A percentile compares a stretch with the other conserved stretches of the same genome.
Conservation (phyloP, 495 filamentous ascomycete species). For the Lasiosphaeriaceae sp. region DNA sequence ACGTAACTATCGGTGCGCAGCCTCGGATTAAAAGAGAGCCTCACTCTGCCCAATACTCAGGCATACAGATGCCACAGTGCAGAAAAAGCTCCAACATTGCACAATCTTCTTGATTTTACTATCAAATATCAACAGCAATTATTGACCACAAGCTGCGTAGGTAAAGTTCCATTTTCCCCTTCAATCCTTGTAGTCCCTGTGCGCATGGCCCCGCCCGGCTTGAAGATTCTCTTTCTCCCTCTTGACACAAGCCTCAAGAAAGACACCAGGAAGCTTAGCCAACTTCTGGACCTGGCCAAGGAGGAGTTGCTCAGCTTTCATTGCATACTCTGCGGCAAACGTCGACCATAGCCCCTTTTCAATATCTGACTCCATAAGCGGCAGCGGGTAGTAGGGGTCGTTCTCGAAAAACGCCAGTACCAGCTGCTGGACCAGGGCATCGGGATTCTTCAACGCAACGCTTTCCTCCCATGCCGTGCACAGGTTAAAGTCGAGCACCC, state of each 20-base stretch:
- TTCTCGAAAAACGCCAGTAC: slow-evolving; percentile 17
- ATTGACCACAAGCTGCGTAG: too few relatives aligned
- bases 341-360: slow-evolving; percentile 5
- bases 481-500: slow-evolving; percentile 17
- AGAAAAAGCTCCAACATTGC: too few relatives aligned
- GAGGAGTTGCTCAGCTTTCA: slow-evolving; percentile 1
- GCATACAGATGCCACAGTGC: too few relatives aligned
- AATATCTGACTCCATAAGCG: slow-evolving; percentile 2
- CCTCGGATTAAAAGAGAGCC: too few relatives aligned
- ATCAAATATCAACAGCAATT: too few relatives aligned
- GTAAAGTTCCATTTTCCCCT: not conserved
- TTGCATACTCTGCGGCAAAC: slow-evolving; percentile 7
- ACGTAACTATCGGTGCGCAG: too few relatives aligned
- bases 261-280: slow-evolving; percentile 2
- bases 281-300: not conserved
- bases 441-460: slow-evolving; percentile 1
- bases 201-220: slow-evolving; percentile 5
- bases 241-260: slow-evolving; percentile 13
- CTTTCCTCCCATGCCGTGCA: slow-evolving; percentile 8
- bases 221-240: slow-evolving; percentile 11
- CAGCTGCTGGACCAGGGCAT: slow-evolving; percentile 5
- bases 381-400: slow-evolving; percentile 16
- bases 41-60: too few relatives aligned
- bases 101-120: too few relatives aligned
- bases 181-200: not conserved